Conservation (phyloP, 495 filamentous ascomycete genomes). For the Aspergillus haitiensis region DNA sequence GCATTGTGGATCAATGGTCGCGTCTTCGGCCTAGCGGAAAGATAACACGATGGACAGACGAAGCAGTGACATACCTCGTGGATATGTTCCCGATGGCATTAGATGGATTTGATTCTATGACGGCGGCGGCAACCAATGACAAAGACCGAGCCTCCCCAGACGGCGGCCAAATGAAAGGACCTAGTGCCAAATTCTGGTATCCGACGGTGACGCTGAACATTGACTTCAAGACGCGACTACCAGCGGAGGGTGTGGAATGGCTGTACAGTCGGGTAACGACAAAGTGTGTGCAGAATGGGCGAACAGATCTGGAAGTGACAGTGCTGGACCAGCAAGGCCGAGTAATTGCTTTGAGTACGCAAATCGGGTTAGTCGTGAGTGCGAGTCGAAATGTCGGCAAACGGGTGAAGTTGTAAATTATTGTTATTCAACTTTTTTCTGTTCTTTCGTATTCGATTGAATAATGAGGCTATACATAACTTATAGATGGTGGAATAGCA, state of each 20-base stretch:
- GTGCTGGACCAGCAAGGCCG: conserved; percentile 58
- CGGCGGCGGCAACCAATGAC: conserved; percentile 19
- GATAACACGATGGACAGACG: conserved; percentile 52
- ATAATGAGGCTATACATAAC: conserved; percentile 18
- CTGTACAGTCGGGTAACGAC: conserved; percentile 58
- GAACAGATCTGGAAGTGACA: conserved; percentile 65
- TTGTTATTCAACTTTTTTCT: background rate
- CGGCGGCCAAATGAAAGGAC: conserved; percentile 12
- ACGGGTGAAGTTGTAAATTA: conserved; percentile 35
- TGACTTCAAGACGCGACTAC: conserved; percentile 64
- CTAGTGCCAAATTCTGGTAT: conserved; percentile 62
- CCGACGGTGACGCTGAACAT: conserved; percentile 71
- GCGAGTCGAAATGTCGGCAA: conserved; percentile 54
- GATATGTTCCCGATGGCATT: conserved; percentile 66
- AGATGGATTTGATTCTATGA: conserved; percentile 44
- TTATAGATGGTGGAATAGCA: background rate
- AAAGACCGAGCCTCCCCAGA: background rate
- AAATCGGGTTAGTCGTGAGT: conserved; percentile 61
- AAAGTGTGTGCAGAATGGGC: conserved; percentile 60
- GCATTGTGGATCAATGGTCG: conserved; percentile 69
- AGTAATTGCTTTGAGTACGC: conserved; percentile 61
- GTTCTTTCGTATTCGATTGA: conserved; percentile 11
- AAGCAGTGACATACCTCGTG: conserved; percentile 55
- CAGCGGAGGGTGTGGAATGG: conserved; percentile 62
- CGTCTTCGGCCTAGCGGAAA: conserved; percentile 42